Base-by-base conservation (phyloP, 805 yeast species). In the Kuraishia capsulata region DNA sequence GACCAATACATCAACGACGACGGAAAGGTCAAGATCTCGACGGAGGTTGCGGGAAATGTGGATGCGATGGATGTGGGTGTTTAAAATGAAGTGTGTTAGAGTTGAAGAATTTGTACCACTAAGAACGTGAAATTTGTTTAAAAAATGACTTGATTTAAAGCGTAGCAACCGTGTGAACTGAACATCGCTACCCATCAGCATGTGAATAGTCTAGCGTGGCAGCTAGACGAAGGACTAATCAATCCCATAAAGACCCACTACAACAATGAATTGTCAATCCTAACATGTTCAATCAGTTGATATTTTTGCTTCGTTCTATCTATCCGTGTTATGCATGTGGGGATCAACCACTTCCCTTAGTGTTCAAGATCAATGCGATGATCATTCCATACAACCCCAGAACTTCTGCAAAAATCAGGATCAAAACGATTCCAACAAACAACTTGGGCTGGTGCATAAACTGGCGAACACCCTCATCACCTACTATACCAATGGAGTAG, bases 401-500 rank as follows among this genome's bases (percentile, higher is more conserved):
- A 49, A 85, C 95, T 75, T 86, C 96, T 49, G 95, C 94, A 67
- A 86, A 86, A 82, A 86, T 86, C 68, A 86, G 82, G 62, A 86
- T 86, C 69, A 86, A 78, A 67, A 86, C 82, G 89, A 86, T 86
- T 60, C 95, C 95, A 43, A 86, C 95, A 61, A 86, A 86, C 54
- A 86, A 76, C 74, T 96, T 84, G 62, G 97, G 97, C 69, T 90
- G 98, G 66, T 89, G 97, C 46, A 96, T 92, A 50, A 89, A 81
- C 67, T 96, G 96, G 73, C 97, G 85, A 42, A 90, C 97, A 76
- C 98, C 98, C 42, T 96, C 97, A 63, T 90, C 98, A 64, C 98
- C 98, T 51, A 90, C 98, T 51, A 90, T 90, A 70, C 98, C 98
- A 69, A 90, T 90, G 42, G 98, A 92, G 62, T 89, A 92, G 33